A percentile compares a stretch with the other conserved stretches of the same genome.
phyloP scores from a whole-genome alignment of 495 filamentous ascomycete genomes.

The Amphirosellinia nigrospora region DNA sequence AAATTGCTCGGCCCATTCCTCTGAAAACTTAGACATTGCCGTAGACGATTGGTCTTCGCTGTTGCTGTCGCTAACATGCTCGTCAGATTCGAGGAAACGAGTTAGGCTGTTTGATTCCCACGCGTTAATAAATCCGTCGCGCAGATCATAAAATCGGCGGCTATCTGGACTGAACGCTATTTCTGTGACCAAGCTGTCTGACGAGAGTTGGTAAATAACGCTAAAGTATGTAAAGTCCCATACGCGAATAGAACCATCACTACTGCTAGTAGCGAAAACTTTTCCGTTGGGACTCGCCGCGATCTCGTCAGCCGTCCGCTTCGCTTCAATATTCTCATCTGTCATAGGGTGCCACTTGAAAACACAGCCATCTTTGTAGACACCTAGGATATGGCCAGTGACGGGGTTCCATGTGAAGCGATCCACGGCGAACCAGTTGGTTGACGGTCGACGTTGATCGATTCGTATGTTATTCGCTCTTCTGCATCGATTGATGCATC shows the following conservation, averaged over 20 bases:
- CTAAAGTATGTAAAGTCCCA: constrained; percentile 32
- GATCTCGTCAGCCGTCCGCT: constrained; percentile 20
- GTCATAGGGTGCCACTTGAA: constrained; percentile 39
- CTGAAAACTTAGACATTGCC: neutral
- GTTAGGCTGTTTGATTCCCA: neutral
- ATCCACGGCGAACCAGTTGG: constrained; percentile 34
- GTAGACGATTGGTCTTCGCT: neutral
- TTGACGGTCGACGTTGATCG: neutral
- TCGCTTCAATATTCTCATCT: neutral
- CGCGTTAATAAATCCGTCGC: neutral
- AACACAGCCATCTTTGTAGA: constrained; percentile 33
- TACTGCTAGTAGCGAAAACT: constrained; percentile 36
- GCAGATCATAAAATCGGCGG: neutral
- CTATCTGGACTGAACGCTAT: constrained; percentile 1
- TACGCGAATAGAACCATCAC: constrained; percentile 33
- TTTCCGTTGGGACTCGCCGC: constrained; percentile 34
- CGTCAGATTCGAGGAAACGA: neutral
- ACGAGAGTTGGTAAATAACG: neutral
- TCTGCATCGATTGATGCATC: constrained; percentile 14
- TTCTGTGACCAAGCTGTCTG: constrained; percentile 1
- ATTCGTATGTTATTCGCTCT: constrained; percentile 5
- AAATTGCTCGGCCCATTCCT: neutral
- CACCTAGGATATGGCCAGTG: constrained; percentile 31
- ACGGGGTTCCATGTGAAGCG: constrained; percentile 36
- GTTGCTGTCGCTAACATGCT: neutral